Base-by-base conservation (phyloP, 2,329 filamentous ascomycete genomes). In the Phialemoniopsis sp. region DNA sequence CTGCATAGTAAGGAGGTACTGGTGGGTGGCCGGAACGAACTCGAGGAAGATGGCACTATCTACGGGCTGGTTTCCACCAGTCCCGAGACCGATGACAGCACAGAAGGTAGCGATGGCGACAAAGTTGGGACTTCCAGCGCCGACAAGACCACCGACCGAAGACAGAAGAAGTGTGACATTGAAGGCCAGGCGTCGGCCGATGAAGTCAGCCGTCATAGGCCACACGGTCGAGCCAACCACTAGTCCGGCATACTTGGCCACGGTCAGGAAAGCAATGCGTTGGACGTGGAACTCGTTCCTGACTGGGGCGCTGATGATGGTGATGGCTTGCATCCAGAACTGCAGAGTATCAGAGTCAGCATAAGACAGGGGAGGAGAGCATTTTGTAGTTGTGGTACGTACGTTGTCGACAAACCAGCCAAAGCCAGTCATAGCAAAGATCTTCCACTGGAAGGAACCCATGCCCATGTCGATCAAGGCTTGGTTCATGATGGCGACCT, bases 111-210 rank as follows among this genome's bases (percentile, higher is more conserved):
- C 74, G 26, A 80, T 70, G 0, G 72, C 70, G 1, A 68, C 68
- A 42, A 82, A 85, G 44, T 72, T 80, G 3, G 72, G 73, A 0
- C 73, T 69, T 0, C 75, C 73, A 0, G 78, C 80, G 4, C 73
- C 74, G 0, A 75, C 63, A 14, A 80, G 64, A 0, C 73, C 80
- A 46, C 82, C 83, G 3, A 81, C 63, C 1, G 65, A 66, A 0
- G 61, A 62, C 5, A 70, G 54, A 4, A 72, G 48, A 2, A 71
- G 57, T 0, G 68, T 72, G 0, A 50, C 54, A 39, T 71, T 72
- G 51, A 72, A 72, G 1, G 68, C 67, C 1, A 60, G 66, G 18
- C 58, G 57, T 13, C 66, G 61, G 13, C 67, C 67, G 37, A 68
- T 55, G 8, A 70, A 38, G 35, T 67, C 66, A 10, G 59, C 60